These are phyloP conservation scores for Didymosphaeria variabile DNA, from an alignment of 2,329 filamentous ascomycete genomes.

Conservation along the genomic window DNA sequence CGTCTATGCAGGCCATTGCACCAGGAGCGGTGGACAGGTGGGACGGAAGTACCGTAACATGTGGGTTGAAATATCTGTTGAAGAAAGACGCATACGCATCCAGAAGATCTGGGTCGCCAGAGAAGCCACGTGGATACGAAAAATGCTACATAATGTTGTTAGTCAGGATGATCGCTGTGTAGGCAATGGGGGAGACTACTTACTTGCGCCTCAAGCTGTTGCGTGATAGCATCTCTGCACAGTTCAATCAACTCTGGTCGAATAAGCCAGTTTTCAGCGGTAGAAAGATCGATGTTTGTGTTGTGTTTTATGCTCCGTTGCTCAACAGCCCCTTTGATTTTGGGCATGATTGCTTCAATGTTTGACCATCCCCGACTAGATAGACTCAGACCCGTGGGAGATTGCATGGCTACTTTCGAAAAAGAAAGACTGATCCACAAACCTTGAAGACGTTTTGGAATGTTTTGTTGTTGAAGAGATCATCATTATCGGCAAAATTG, in stretches of 20 bases:
- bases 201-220: too few relatives aligned
- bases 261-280: slow-evolving; percentile 34
- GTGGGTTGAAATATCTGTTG: slow-evolving; percentile 40
- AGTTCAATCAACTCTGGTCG: slow-evolving; percentile 26
- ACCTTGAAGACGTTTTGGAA: background rate
- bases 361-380: slow-evolving; percentile 20
- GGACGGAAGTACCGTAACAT: slow-evolving; percentile 24
- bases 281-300: slow-evolving; percentile 32
- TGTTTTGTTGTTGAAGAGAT: background rate
- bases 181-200: too few relatives aligned
- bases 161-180: too few relatives aligned
- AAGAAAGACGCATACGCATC: slow-evolving; percentile 29
- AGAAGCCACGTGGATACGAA: slow-evolving; percentile 27
- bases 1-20: slow-evolving; percentile 29
- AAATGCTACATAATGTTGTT: slow-evolving; percentile 27
- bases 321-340: slow-evolving; percentile 24
- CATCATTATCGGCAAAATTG: too few relatives aligned
- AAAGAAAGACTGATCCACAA: too few relatives aligned
- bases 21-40: slow-evolving; percentile 33
- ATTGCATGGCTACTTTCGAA: too few relatives aligned
- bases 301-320: slow-evolving; percentile 11
- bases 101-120: slow-evolving; percentile 30
- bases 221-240: slow-evolving; percentile 21
- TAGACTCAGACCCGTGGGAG: background rate
- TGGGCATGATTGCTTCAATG: slow-evolving; percentile 27